Conservation (phyloP, 345 rosid genomes). For the Litchi chinensis region DNA sequence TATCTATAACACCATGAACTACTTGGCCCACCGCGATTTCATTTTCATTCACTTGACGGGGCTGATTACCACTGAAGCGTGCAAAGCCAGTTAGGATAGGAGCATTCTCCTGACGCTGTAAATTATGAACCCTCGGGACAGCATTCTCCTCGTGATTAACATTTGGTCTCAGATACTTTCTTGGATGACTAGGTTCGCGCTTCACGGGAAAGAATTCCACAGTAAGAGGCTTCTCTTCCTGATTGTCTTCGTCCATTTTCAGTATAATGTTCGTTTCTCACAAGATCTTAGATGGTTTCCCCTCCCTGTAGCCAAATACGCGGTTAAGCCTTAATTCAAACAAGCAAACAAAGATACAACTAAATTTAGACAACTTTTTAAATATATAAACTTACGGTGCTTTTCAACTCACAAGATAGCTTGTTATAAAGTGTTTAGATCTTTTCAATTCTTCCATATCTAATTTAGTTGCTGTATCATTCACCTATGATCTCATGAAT, state of each 20-base stretch:
- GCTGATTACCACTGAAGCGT: slow-evolving; percentile 34
- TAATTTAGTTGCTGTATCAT: neutral
- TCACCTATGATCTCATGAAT: neutral
- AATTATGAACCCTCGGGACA: slow-evolving; percentile 28
- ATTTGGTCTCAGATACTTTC: slow-evolving; percentile 50
- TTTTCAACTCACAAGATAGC: no score
- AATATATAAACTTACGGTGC: no score
- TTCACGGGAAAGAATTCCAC: slow-evolving; percentile 51
- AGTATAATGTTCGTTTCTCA: slow-evolving; percentile 16
- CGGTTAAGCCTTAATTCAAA: neutral
- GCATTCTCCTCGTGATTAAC: slow-evolving; percentile 24
- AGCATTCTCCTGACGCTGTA: slow-evolving; percentile 34
- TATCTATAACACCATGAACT: slow-evolving; percentile 70
- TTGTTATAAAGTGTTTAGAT: neutral
- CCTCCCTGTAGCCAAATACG: slow-evolving; percentile 20
- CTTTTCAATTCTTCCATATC: neutral
- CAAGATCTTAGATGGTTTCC: slow-evolving; percentile 8
- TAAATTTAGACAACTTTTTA: no score
- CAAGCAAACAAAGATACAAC: neutral
- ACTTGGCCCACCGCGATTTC: slow-evolving; percentile 63
- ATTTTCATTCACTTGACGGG: slow-evolving; percentile 35
- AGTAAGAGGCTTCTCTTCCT: slow-evolving; percentile 39
- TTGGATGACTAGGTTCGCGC: slow-evolving; percentile 86
- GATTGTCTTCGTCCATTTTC: slow-evolving; percentile 54
- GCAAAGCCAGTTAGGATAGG: slow-evolving; percentile 37